phyloP scores from a whole-genome alignment of 2,329 filamentous ascomycete species.

The Curvularia eragrostidis region DNA sequence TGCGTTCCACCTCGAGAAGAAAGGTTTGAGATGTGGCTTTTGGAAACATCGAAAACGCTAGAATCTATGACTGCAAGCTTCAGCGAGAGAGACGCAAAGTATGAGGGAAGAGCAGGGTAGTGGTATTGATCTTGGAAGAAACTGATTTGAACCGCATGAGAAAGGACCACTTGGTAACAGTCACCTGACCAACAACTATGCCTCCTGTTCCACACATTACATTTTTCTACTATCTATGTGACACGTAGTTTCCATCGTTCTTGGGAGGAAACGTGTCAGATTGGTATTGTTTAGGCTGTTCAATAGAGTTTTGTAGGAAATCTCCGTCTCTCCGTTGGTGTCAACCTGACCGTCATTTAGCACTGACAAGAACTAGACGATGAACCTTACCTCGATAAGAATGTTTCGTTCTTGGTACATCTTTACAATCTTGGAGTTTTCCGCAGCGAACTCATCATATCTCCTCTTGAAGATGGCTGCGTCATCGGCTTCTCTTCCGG shows the following conservation, averaged over 20 bases:
- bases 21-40: constrained; percentile 10
- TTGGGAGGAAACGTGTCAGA: background rate
- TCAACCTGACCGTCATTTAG: constrained; percentile 5
- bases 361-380: background rate
- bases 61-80: background rate
- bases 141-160: background rate
- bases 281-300: background rate
- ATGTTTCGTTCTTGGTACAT: constrained; percentile 27
- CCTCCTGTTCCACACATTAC: background rate
- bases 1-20: constrained; percentile 22
- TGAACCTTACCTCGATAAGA: constrained; percentile 2
- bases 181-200: background rate
- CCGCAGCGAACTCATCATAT: constrained; percentile 2
- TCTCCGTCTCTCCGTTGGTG: constrained; percentile 9
- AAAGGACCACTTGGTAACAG: background rate
- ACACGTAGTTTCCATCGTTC: background rate
- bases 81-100: background rate
- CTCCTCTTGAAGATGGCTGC: background rate
- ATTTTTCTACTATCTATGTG: background rate
- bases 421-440: background rate
- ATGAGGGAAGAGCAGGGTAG: background rate
- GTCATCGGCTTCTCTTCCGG: constrained; percentile 11
- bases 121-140: background rate
- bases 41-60: constrained; percentile 4
- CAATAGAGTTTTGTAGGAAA: constrained; percentile 7